These are phyloP conservation scores for Triticum aestivum DNA, from an alignment of 176 grass and related monocot genomes.

Conservation along the genomic window IWGSC_CS_RefSeq_v2.1 NC_057802.1:606298386-606298885, in stretches of 20 bases:
- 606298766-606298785: background rate
- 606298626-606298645: background rate
- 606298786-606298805: no score
- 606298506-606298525: no score
- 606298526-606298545: background rate
- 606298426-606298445: no score
- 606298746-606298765: background rate
- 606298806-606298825: no score
- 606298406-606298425: no score
- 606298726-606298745: background rate
- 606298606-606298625: background rate
- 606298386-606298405: no score
- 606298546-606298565: background rate
- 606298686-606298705: background rate
- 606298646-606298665: background rate
- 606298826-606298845: no score
- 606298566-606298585: background rate
- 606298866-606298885: no score
- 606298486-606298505: no score
- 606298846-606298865: no score
- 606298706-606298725: background rate
- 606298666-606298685: background rate
- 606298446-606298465: no score
- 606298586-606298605: background rate
- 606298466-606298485: no score